Percentiles rank a stretch among this genome's conserved stretches.
These are phyloP conservation scores for Elaeis guineensis DNA, from an alignment of 176 grass and related monocot species.

Conservation along the genomic window DNA sequence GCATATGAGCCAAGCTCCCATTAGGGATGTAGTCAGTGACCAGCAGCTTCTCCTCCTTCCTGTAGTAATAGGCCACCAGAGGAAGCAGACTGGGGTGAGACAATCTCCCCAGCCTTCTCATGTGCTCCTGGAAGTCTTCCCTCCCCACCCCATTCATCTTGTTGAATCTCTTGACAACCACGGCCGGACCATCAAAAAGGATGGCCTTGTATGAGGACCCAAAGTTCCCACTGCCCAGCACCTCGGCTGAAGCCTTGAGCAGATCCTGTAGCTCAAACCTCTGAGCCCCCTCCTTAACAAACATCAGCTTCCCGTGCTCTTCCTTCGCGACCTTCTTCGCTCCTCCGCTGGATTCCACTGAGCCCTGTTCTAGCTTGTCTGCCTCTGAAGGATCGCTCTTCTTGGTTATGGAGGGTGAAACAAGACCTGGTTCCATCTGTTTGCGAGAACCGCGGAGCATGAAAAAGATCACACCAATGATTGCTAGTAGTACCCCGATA, in stretches of 20 bases:
- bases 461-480: conserved; percentile 19
- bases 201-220: conserved; percentile 85
- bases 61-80: conserved; percentile 76
- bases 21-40: conserved; percentile 53
- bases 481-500: conserved; percentile 23
- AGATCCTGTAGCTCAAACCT: conserved; percentile 83
- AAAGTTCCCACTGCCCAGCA: conserved; percentile 79
- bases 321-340: conserved; percentile 24
- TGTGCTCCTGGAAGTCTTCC: conserved; percentile 77
- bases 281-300: conserved; percentile 39
- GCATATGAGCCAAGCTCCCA: conserved; percentile 76
- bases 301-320: conserved; percentile 39
- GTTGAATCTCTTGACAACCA: conserved; percentile 91
- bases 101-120: conserved; percentile 58
- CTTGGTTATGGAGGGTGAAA: not conserved
- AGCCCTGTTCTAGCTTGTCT: not conserved
- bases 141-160: conserved; percentile 57
- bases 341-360: conserved; percentile 18
- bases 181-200: conserved; percentile 28
- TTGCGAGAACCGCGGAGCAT: conserved; percentile 17
- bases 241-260: conserved; percentile 65
- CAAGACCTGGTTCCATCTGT: not conserved
- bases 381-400: not conserved
- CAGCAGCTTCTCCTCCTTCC: conserved; percentile 85
- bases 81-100: conserved; percentile 78